Percentiles rank a stretch among this genome's conserved stretches.
These are phyloP conservation scores for Elaeagnus macrophylla DNA, from an alignment of 306 rosid species.

Conservation along the genomic window DNA sequence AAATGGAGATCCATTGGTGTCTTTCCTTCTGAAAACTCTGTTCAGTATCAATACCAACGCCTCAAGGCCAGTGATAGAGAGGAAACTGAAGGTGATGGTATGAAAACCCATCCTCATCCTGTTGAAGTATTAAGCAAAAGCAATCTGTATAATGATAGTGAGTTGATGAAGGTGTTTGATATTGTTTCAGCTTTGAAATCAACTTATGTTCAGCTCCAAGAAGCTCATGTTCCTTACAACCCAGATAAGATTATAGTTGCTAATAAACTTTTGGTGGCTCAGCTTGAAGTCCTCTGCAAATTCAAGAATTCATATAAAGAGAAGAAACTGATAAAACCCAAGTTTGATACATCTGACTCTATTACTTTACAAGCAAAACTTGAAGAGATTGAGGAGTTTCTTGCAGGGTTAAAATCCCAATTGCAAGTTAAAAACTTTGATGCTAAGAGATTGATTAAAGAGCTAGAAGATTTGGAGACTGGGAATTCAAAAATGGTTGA, in stretches of 20 bases:
- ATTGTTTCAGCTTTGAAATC: slow-evolving; percentile 52
- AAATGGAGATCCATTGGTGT: slow-evolving; percentile 73
- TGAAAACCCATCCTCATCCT: slow-evolving; percentile 39
- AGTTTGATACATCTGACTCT: slow-evolving; percentile 19
- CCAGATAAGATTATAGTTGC: slow-evolving; percentile 61
- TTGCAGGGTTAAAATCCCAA: slow-evolving; percentile 44
- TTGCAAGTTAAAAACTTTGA: slow-evolving; percentile 38
- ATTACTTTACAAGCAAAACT: slow-evolving; percentile 31
- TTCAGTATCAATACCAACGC: slow-evolving; percentile 24
- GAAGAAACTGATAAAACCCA: slow-evolving; percentile 21
- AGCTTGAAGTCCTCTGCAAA: slow-evolving; percentile 63
- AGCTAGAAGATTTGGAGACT: slow-evolving; percentile 35
- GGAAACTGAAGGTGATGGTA: slow-evolving; percentile 24
- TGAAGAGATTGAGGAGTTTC: slow-evolving; percentile 33
- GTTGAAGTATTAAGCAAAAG: slow-evolving; percentile 25
- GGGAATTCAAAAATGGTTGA: slow-evolving; percentile 29
- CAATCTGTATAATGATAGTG: slow-evolving; percentile 20
- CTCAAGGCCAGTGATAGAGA: slow-evolving; percentile 31
- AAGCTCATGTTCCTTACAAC: slow-evolving; percentile 69
- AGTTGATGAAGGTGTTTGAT: slow-evolving; percentile 40
- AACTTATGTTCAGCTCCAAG: slow-evolving; percentile 75
- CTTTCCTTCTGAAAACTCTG: slow-evolving; percentile 40
- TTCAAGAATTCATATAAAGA: slow-evolving; percentile 42
- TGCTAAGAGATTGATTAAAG: slow-evolving; percentile 24
- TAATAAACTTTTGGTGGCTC: slow-evolving; percentile 45